Conservation (phyloP, 139 green algal genomes). For the Chlamydomonas asymmetrica region DNA sequence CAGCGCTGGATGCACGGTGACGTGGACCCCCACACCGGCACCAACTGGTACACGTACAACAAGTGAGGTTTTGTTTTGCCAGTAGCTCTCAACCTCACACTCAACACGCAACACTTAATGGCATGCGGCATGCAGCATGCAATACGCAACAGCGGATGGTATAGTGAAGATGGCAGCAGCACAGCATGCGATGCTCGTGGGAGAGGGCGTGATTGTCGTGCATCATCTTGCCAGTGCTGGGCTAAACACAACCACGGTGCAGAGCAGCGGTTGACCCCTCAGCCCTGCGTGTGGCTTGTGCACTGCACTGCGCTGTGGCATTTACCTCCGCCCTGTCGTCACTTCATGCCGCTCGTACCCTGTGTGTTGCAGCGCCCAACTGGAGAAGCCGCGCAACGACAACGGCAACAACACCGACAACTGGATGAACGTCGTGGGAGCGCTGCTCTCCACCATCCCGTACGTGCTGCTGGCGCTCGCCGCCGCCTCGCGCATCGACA, state of each 20-base stretch:
- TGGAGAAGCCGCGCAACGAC: constrained; percentile 55
- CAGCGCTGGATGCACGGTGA: constrained; percentile 51
- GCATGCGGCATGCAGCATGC: too few relatives aligned
- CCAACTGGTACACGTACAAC: constrained; percentile 55
- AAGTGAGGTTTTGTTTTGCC: constrained; percentile 24
- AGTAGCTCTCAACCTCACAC: too few relatives aligned
- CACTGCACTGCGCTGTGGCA: too few relatives aligned
- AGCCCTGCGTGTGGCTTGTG: too few relatives aligned
- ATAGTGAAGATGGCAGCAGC: too few relatives aligned
- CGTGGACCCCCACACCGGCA: constrained; percentile 38
- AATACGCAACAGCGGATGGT: too few relatives aligned
- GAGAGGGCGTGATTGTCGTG: too few relatives aligned
- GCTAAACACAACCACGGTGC: not conserved
- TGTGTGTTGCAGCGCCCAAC: constrained; percentile 18
- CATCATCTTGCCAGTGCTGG: too few relatives aligned
- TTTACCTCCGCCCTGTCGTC: too few relatives aligned
- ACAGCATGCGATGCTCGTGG: too few relatives aligned
- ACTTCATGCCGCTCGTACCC: too few relatives aligned
- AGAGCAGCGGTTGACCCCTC: not conserved
- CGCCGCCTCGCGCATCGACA: constrained; percentile 31
- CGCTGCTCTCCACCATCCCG: constrained; percentile 5
- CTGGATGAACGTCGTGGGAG: constrained; percentile 38
- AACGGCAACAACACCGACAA: constrained; percentile 53
- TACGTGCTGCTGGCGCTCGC: constrained; percentile 40
- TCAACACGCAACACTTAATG: too few relatives aligned